Percentiles rank a stretch among this genome's conserved stretches.
These are phyloP conservation scores for Fulvia fulva DNA, from an alignment of 2,329 filamentous ascomycete genomes.

Conservation along the genomic window DNA sequence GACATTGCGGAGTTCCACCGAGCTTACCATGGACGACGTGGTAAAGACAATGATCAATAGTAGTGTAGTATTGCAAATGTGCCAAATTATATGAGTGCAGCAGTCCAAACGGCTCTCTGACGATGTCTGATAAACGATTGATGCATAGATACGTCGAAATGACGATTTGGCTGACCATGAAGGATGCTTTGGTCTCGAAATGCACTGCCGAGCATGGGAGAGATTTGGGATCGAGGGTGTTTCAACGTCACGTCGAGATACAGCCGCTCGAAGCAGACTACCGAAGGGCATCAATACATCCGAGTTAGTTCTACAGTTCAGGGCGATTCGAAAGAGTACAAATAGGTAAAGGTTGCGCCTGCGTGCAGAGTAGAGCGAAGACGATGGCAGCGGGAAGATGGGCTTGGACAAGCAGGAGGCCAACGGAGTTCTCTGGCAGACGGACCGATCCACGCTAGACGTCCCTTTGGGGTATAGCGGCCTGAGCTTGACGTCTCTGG, in stretches of 20 bases:
- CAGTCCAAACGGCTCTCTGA: too few species aligned
- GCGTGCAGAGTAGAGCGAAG: not conserved
- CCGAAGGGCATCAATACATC: too few species aligned
- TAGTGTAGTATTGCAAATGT: not conserved
- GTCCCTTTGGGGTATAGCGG: not conserved
- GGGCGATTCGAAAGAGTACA: conserved; percentile 23
- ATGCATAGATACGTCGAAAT: too few species aligned
- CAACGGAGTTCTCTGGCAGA: not conserved
- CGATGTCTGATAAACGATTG: too few species aligned
- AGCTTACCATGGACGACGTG: not conserved
- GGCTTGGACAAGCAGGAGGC: not conserved
- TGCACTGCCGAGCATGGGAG: not conserved
- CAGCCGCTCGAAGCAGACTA: not conserved
- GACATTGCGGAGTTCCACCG: not conserved
- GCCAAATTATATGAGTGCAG: too few species aligned
- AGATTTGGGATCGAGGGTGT: conserved; percentile 5
- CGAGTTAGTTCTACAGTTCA: not conserved
- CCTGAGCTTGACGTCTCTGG: not conserved
- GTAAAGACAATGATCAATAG: not conserved
- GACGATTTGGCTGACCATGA: not conserved
- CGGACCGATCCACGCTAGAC: not conserved
- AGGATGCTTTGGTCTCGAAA: not conserved
- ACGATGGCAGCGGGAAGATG: not conserved
- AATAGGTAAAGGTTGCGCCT: conserved; percentile 14
- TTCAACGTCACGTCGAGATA: not conserved